Conservation (phyloP, 208 protist species). For the Acanthamoeba triangularis region DNA sequence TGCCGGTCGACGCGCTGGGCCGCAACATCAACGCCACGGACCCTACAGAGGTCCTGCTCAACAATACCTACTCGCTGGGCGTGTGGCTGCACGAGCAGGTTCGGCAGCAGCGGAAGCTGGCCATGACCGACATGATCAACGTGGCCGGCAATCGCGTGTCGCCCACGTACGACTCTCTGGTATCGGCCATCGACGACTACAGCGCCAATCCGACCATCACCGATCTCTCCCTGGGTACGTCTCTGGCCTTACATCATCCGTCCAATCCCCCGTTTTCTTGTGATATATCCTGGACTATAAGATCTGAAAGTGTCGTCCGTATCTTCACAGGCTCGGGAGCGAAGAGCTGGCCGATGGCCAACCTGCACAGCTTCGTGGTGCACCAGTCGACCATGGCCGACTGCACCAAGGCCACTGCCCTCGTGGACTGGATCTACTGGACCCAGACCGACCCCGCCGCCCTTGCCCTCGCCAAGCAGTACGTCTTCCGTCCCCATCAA, state of each 20-base stretch:
- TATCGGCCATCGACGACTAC: slow-evolving; percentile 22
- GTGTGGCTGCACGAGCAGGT: slow-evolving; percentile 30
- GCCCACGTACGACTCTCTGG: background rate
- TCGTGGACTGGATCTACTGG: slow-evolving; percentile 40
- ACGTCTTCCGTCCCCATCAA: background rate
- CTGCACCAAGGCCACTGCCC: background rate
- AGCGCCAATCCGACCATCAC: background rate
- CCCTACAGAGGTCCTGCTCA: background rate
- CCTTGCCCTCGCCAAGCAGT: background rate
- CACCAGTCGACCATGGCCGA: background rate
- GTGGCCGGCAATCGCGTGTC: background rate
- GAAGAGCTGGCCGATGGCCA: slow-evolving; percentile 9
- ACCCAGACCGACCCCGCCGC: background rate
- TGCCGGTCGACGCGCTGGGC: background rate
- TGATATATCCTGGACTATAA: background rate
- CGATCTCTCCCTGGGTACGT: background rate
- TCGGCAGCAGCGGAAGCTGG: background rate
- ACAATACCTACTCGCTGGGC: slow-evolving; percentile 11
- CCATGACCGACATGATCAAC: slow-evolving; percentile 25
- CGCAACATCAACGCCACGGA: slow-evolving; percentile 17
- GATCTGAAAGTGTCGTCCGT: background rate
- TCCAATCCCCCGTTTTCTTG: too few species aligned
- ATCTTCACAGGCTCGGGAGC: background rate
- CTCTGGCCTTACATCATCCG: background rate
- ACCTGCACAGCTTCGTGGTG: background rate